Conservation (phyloP, 2,329 filamentous ascomycete genomes). For the Fusarium tanahbumbuense region DNA sequence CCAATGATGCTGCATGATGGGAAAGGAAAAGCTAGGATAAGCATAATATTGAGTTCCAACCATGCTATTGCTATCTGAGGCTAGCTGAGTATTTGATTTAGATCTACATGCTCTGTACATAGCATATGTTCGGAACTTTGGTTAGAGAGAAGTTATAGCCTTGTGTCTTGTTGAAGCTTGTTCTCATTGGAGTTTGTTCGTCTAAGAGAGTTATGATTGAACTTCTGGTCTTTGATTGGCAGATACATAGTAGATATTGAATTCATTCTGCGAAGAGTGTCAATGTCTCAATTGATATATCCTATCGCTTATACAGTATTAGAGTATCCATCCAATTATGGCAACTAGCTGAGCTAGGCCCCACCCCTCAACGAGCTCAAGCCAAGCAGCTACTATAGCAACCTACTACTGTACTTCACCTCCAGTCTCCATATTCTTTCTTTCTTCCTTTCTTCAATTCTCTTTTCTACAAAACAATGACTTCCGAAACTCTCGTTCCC, state of each 20-base stretch:
- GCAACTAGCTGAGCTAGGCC: background rate
- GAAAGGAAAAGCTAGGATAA: background rate
- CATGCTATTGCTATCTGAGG: background rate
- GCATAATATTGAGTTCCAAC: background rate
- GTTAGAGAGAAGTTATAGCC: background rate
- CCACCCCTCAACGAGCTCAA: background rate
- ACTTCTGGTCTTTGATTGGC: background rate
- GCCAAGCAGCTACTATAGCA: background rate
- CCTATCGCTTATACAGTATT: background rate
- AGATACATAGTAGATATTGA: background rate
- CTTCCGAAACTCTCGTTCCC: conserved; percentile 45
- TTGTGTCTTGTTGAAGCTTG: background rate
- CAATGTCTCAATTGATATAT: background rate
- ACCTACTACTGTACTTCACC: conserved; percentile 19
- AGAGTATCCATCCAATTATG: background rate
- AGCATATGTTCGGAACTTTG: background rate
- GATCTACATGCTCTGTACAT: background rate
- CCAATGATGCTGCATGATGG: background rate
- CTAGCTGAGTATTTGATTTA: background rate
- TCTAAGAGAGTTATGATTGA: background rate
- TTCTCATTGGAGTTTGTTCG: background rate
- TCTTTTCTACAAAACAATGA: conserved; percentile 37
- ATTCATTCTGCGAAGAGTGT: background rate
- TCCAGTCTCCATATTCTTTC: conserved; percentile 39
- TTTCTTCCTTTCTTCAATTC: background rate